Base-by-base conservation (phyloP, 1,139 yeast species). In the Debaryomyces nepalensis region DNA sequence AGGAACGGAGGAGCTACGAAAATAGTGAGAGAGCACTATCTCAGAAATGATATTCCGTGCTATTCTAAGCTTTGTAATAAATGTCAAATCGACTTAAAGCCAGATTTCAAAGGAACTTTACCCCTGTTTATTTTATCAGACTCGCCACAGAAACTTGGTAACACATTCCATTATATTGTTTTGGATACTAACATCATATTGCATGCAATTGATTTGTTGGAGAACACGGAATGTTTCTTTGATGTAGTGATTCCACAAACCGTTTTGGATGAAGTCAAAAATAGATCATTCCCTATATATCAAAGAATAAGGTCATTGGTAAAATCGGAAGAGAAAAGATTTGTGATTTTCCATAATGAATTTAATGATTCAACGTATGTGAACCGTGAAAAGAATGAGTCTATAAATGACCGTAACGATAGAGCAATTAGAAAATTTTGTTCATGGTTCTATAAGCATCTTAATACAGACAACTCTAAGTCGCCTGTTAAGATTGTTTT, bases 171-270 rank as follows among this genome's bases (percentile, higher is more conserved):
- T 59, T 93, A 93, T 57, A 70, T 87, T 12, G 82, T 95, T 0
- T 66, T 93, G 11, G 99, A 95, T 60, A 89, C 99, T 2, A 91
- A 93, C 59, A 84, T 93, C 47, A 86, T 89, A 2, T 70, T 93
- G 46, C 88, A 85, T 59, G 95, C 96, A 5, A 91, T 95, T 49
- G 99, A 93, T 63, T 68, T 93, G 49, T 69, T 95, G 47, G 99
- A 95, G 61, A 84, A 82, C 57, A 74, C 75, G 27, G 77, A 79
- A 35, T 84, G 88, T 44, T 89, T 95, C 58, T 84, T 78, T 57
- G 98, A 95, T 66, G 96, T 91, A 16, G 84, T 95, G 43, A 70
- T 95, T 11, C 97, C 98, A 2, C 99, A 95, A 62, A 86, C 96
- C 2, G 98, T 89, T 1, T 72, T 95, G 34, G 98, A 95, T 55